Base-by-base conservation (phyloP, 2,329 filamentous ascomycete genomes). In the Sporothrix brasiliensis region DNA sequence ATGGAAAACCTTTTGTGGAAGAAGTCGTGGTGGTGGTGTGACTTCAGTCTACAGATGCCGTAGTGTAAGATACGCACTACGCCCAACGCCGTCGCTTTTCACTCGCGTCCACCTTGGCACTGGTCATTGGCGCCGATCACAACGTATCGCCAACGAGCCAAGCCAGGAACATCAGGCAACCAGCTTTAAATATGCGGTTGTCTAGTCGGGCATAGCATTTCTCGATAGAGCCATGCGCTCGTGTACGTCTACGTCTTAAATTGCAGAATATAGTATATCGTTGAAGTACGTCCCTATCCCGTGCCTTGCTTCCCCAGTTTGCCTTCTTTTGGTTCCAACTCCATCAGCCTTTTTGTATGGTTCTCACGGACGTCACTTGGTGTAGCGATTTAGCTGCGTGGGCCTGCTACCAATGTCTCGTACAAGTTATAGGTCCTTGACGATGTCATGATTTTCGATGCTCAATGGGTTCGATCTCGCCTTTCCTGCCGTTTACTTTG, bases 71-170 rank as follows among this genome's bases (percentile, higher is more conserved):
- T 41, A 41, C 56, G 56, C 56, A 41, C 39, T 13, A 56, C 58
- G 9, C 9, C 21, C 41, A 27, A 27, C 58, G 39, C 39, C 39
- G 39, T 47, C 58, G 21, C 56, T 44, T 24, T 47, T n/a, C 9
- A 13, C 34, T 11, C n/a, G 5, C n/a, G 27, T 49, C 41, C 41
- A 19, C 27, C 41, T 10, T 13, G 39, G 60, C 39, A 63, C 19
- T 47, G 58, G 58, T 47, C 58, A 63, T 63, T 63, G 58, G 39
- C 41, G 58, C 39, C 39, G 11, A 63, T 47, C 60, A 63, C 41
- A 41, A 63, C 30, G 41, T 49, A 60, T 60, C 34, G 34, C 30
- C 56, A 39, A 44, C 34, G 56, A 21, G 39, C 56, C 30, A 41
- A 60, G n/a, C 21, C 2, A n/a, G n/a, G 6, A 39, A 14, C 11